Base-by-base conservation (phyloP, 2,329 filamentous ascomycete genomes). In the Aspergillus sp. region DNA sequence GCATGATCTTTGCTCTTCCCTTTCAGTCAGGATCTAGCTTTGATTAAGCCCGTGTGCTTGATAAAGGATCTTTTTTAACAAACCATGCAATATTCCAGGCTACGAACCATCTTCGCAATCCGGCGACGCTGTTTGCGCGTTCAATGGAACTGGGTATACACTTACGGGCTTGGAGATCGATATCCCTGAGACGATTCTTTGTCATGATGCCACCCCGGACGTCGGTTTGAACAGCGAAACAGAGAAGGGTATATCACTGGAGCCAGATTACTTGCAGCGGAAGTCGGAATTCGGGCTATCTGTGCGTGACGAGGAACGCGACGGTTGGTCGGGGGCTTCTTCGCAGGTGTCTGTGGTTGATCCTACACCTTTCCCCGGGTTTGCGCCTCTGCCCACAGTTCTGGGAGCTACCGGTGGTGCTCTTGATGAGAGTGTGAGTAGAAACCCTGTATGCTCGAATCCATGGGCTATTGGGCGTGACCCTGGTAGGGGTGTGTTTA, bases 81-180 rank as follows among this genome's bases (percentile, higher is more conserved):
- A 2, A 38, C 15, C 9, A 15, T 17, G 34, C 11, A 9, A 38
- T 30, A 28, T 9, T 13, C 25, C 25, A 68, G 68, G 67, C 15
- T 67, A 69, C 23, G 62, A 67, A 58, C 57, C 61, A 8, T 53
- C 57, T 31, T 34, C 52, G 2, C 28, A 8, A 3, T 57, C 65
- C 19, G 70, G 69, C 0, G 60, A 69, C 50, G 69, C 70, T 2
- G 59, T 71, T 54, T 72, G 71, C 53, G 67, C 68, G 3, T 69
- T 72, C 58, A 71, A 71, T 49, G 70, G 71, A 13, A 69, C 65
- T 1, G 71, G 68, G 13, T 71, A 71, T 54, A 43, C 30, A 3
- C n/a, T 64, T 13, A 23, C 58, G 4, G 56, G 61, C 17, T 17
- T 50, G 4, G 48, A 25, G 1, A n/a, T 64, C 6, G 7, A 49